These are phyloP conservation scores for Epichloe festucae DNA, from an alignment of 2,329 filamentous ascomycete species.

Conservation along the genomic window DNA sequence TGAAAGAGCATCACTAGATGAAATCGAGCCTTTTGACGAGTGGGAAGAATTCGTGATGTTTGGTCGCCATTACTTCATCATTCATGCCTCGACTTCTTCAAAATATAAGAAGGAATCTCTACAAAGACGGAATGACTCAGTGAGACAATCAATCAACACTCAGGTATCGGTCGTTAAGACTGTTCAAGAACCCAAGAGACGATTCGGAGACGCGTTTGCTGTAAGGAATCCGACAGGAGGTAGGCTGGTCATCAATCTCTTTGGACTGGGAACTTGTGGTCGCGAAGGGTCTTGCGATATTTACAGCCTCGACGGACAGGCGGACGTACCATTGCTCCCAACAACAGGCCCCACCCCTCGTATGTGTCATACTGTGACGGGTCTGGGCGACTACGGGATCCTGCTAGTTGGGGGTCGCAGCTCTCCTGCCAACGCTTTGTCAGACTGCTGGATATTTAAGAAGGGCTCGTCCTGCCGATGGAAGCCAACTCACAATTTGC, in stretches of 20 bases:
- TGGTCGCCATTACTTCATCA: conserved; percentile 69
- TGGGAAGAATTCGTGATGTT: conserved; percentile 92
- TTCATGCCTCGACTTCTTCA: conserved; percentile 37
- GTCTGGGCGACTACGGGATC: conserved; percentile 42
- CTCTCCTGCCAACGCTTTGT: conserved; percentile 57
- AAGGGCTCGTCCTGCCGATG: conserved; percentile 38
- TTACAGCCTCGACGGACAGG: conserved; percentile 20
- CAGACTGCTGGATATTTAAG: conserved; percentile 64
- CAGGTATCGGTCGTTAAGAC: conserved; percentile 7
- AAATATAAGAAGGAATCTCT: neutral
- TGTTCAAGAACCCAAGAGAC: conserved; percentile 26
- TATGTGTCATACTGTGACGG: conserved; percentile 68
- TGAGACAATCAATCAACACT: neutral
- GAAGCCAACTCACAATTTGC: conserved; percentile 52
- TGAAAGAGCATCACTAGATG: conserved; percentile 51
- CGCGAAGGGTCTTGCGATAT: conserved; percentile 39
- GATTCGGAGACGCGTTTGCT: conserved; percentile 46
- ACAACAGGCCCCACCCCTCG: conserved; percentile 24
- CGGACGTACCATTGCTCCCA: conserved; percentile 14
- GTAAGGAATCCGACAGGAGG: conserved; percentile 24
- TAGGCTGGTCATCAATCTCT: conserved; percentile 31
- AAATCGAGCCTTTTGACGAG: conserved; percentile 78
- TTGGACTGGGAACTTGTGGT: conserved; percentile 31
- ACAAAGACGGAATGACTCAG: no score
- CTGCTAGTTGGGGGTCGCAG: conserved; percentile 65